These are phyloP conservation scores for Solanum tarapatanum DNA, from an alignment of 257 asterid genomes.

Conservation along the genomic window DNA sequence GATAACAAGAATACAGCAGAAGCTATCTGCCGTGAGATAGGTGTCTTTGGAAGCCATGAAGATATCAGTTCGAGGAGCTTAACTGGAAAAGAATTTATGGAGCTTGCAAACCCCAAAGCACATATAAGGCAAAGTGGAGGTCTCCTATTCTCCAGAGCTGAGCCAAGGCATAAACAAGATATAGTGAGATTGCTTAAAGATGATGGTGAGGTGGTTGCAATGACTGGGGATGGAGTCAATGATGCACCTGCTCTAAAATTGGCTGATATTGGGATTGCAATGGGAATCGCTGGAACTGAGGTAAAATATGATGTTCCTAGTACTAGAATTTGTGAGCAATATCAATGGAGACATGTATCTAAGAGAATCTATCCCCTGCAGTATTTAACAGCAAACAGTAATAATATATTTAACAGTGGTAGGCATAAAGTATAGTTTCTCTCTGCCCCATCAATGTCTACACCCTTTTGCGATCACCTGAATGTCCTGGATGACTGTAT, in stretches of 20 bases:
- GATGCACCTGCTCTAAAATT: conserved; percentile 93
- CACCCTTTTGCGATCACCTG: neutral
- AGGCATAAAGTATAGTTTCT: neutral
- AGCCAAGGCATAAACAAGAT: conserved; percentile 96
- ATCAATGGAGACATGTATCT: neutral
- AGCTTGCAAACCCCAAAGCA: conserved; percentile 39
- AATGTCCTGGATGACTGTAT: neutral
- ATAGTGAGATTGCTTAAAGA: conserved; percentile 97
- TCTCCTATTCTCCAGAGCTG: conserved; percentile 98
- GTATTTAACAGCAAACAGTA: neutral
- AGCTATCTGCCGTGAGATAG: conserved; percentile 92
- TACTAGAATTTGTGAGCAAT: neutral
- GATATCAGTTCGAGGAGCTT: conserved; percentile 63
- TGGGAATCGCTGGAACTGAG: conserved; percentile 99
- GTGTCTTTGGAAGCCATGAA: conserved; percentile 78
- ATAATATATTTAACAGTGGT: neutral
- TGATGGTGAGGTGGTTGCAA: conserved; percentile 94
- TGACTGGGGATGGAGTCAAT: conserved; percentile 99
- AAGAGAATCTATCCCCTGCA: neutral
- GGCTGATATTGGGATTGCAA: conserved; percentile 98
- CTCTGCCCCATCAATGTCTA: neutral
- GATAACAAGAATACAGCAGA: conserved; percentile 95
- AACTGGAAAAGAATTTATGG: conserved; percentile 89
- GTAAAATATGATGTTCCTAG: conserved; percentile 12
- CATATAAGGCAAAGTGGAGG: conserved; percentile 74